These are phyloP conservation scores for Penicillium cosmopolitanum DNA, from an alignment of 495 filamentous ascomycete species.

Conservation along the genomic window DNA sequence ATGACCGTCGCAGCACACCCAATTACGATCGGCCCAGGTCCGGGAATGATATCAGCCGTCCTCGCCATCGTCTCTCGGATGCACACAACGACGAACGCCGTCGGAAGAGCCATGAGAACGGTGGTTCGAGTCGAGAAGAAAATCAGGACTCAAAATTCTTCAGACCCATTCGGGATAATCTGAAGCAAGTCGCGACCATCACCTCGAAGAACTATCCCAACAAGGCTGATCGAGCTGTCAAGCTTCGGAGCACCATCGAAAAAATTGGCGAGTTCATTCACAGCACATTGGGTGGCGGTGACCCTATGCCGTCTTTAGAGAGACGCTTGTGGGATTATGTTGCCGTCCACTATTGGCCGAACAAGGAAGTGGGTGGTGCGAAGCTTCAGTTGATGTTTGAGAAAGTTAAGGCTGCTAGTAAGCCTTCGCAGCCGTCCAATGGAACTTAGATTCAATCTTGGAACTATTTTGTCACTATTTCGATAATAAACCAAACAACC, in stretches of 20 bases:
- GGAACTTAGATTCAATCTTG: constrained; percentile 23
- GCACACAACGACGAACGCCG: constrained; percentile 48
- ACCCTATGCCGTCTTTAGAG: constrained; percentile 44
- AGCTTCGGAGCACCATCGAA: constrained; percentile 48
- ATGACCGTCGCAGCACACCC: constrained; percentile 52
- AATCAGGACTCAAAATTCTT: constrained; percentile 61
- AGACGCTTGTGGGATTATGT: constrained; percentile 54
- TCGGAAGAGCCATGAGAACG: constrained; percentile 47
- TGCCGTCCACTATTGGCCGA: constrained; percentile 53
- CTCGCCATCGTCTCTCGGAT: constrained; percentile 44
- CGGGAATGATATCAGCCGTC: constrained; percentile 37
- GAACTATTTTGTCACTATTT: neutral
- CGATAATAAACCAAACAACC: neutral
- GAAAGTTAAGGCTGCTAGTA: constrained; percentile 43
- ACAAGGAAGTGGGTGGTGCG: constrained; percentile 47
- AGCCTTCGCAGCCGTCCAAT: constrained; percentile 35
- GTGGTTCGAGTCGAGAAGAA: constrained; percentile 49
- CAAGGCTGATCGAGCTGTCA: constrained; percentile 57
- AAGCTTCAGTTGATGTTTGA: constrained; percentile 55
- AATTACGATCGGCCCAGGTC: constrained; percentile 43
- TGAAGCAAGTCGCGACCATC: constrained; percentile 61
- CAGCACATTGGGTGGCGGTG: constrained; percentile 37
- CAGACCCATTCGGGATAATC: constrained; percentile 60
- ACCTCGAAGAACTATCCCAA: constrained; percentile 66
- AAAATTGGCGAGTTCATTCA: constrained; percentile 56